Base-by-base conservation (phyloP, 179 eudicot genomes). In the Camellia oleifera region DNA sequence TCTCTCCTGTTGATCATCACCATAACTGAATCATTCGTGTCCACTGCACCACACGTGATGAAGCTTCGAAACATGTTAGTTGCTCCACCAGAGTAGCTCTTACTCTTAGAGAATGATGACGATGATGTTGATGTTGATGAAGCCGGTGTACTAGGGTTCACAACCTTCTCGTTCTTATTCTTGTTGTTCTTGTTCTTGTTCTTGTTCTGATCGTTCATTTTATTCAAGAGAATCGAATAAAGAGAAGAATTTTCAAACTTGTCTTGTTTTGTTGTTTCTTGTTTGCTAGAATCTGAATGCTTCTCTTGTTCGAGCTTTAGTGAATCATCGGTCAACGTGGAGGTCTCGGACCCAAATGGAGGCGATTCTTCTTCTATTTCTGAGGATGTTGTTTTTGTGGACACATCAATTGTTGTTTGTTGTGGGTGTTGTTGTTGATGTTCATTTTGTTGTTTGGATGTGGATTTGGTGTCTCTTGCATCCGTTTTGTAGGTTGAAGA, bases 291-390 rank as follows among this genome's bases (percentile, higher is more conserved):
- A 0, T 48, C 57, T 10, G 74, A 71, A 79, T 65, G 78, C 72
- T 80, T 70, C 14, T 80, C 74, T 50, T 78, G 70, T n/a, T 78
- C 82, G 15, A 75, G 45, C 69, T 78, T 82, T 0, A 42, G 53
- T 4, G 86, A 81, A 74, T 82, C 87, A 13, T 81, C 85, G 5
- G 85, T 84, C 58, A 82, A 13, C 3, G 89, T 86, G 11, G 88
- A 85, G 61, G 82, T 61, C 17, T 85, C 88, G 0, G 90, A 87
- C 62, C 87, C 73, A 15, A 85, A 85, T 1, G 64, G 61, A 3
- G 86, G 84, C 2, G 82, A 77, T 54, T 84, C 84, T 69, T 84
- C 81, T 68, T 88, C 87, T 20, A 84, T 85, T 79, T 86, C 86
- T 10, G 75, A 76, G 0, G 14, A 2, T 26, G 86, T 60, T 10